These are phyloP conservation scores for Chimonanthus salicifolius DNA, from an alignment of 164 flowering plant genomes.

Conservation along the genomic window DNA sequence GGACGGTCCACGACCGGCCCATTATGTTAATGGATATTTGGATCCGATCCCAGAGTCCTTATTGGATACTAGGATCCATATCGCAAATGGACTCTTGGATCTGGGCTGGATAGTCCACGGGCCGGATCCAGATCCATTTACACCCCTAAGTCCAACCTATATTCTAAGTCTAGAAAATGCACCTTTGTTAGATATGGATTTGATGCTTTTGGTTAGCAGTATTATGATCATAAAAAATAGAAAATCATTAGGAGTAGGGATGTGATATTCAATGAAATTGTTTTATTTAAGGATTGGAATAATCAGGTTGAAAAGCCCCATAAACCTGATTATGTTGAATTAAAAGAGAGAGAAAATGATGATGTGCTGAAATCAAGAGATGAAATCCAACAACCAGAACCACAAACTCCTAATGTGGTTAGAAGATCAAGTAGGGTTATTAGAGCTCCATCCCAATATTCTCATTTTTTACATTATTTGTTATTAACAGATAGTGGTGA, in stretches of 20 bases:
- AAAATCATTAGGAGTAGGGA: background rate
- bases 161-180: conserved; percentile 1
- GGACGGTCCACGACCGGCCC: too few relatives aligned
- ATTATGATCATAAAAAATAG: background rate
- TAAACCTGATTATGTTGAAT: background rate
- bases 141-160: too few relatives aligned
- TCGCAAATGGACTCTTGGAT: too few relatives aligned
- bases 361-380: background rate
- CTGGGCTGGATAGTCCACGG: too few relatives aligned
- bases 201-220: background rate
- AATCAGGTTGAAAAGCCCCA: background rate
- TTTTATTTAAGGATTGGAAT: background rate
- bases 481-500: background rate
- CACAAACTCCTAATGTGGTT: background rate
- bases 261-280: background rate
- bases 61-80: too few relatives aligned
- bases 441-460: background rate
- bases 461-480: background rate
- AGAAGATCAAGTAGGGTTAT: background rate
- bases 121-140: too few relatives aligned
- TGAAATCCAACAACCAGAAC: background rate
- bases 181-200: background rate
- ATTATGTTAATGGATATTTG: too few relatives aligned
- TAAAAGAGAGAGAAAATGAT: background rate
- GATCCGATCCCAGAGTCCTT: too few relatives aligned